Conservation (phyloP, 345 rosid genomes). For the Excoecaria cochinchinensis region DNA sequence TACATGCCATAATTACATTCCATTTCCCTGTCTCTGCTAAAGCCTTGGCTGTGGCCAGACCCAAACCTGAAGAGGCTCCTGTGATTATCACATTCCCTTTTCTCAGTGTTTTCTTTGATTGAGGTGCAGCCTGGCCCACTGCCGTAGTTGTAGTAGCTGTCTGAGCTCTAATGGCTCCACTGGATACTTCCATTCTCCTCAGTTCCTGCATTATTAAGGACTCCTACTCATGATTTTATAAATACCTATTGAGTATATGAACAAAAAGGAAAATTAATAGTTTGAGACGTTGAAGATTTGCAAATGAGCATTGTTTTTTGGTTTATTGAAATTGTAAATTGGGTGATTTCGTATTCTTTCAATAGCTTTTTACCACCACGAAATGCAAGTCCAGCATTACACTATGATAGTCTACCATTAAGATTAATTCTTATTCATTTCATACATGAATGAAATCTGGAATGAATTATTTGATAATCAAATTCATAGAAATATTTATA, state of each 20-base stretch:
- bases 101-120: slow-evolving; percentile 72
- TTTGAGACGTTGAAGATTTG: background rate
- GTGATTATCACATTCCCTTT: slow-evolving; percentile 71
- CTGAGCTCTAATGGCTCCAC: slow-evolving; percentile 53
- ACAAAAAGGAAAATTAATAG: background rate
- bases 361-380: no score
- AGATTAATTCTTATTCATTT: no score
- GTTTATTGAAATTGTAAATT: background rate
- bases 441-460: no score
- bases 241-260: background rate
- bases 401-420: background rate
- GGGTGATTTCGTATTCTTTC: background rate
- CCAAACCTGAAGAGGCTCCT: slow-evolving; percentile 84
- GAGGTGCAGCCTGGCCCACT: slow-evolving; percentile 33
- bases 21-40: slow-evolving; percentile 82
- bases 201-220: background rate
- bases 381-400: no score
- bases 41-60: slow-evolving; percentile 85
- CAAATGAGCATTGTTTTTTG: background rate
- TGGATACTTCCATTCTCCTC: slow-evolving; percentile 43
- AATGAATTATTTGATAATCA: no score
- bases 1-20: slow-evolving; percentile 86
- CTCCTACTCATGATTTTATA: no score
- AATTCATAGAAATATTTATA: no score
- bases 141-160: slow-evolving; percentile 55